These are phyloP conservation scores for Vitis cinerea DNA, from an alignment of 164 flowering plant genomes.

Conservation along the genomic window DNA sequence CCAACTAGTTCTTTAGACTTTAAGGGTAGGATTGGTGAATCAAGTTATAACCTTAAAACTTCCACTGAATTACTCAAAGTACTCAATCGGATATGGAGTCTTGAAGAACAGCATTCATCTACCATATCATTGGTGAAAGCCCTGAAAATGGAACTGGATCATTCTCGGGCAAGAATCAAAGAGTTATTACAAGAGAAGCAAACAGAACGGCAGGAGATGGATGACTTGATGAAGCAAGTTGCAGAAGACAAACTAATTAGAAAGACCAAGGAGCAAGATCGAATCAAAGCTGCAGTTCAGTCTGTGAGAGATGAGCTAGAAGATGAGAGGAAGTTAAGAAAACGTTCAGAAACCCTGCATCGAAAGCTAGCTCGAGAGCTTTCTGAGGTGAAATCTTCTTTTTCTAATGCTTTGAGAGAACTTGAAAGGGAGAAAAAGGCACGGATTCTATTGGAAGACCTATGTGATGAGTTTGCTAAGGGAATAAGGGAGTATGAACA, in stretches of 20 bases:
- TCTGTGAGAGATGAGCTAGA: conserved; percentile 61
- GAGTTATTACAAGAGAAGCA: conserved; percentile 54
- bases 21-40: conserved; percentile 40
- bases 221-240: conserved; percentile 47
- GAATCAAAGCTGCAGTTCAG: conserved; percentile 46
- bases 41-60: conserved; percentile 58
- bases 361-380: conserved; percentile 68
- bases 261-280: conserved; percentile 55
- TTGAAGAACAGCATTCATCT: conserved; percentile 78
- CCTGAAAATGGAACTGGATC: conserved; percentile 59
- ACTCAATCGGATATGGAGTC: conserved; percentile 75
- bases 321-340: conserved; percentile 68
- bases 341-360: conserved; percentile 65
- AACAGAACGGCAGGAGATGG: conserved; percentile 47
- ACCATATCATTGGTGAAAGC: conserved; percentile 57
- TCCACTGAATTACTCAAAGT: conserved; percentile 78
- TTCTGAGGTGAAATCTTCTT: conserved; percentile 48
- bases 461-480: conserved; percentile 89
- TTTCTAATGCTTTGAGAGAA: conserved; percentile 51
- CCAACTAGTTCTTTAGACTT: conserved; percentile 53
- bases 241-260: conserved; percentile 46
- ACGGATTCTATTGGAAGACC: conserved; percentile 56
- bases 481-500: conserved; percentile 75
- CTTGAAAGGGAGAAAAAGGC: conserved; percentile 68
- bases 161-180: conserved; percentile 42